phyloP scores from a whole-genome alignment of 352 stramenopile genomes.

The Globisporangium middletonii region DNA sequence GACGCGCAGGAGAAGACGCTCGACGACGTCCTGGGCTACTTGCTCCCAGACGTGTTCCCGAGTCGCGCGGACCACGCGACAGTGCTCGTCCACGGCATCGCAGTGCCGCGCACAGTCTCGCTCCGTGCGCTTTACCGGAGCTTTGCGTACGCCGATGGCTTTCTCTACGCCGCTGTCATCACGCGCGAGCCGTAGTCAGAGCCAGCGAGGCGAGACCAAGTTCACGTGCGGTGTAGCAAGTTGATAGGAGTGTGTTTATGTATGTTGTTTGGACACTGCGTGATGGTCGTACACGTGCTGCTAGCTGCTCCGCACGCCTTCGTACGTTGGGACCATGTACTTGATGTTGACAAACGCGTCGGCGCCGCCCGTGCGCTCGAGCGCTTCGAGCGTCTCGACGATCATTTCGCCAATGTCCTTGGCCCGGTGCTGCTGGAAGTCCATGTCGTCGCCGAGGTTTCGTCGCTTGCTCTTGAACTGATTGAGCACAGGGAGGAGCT shows the following conservation, averaged over 20 bases:
- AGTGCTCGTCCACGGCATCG: constrained; percentile 58
- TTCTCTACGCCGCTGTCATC: constrained; percentile 56
- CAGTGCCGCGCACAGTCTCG: constrained; percentile 36
- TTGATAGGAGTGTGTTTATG: background rate
- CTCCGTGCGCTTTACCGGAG: constrained; percentile 54
- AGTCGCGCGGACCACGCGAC: constrained; percentile 1
- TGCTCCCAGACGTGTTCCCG: constrained; percentile 64
- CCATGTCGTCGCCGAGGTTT: constrained; percentile 89
- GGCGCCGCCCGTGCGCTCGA: constrained; percentile 79
- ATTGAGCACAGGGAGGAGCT: constrained; percentile 88
- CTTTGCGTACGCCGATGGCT: constrained; percentile 73
- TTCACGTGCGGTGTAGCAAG: too few species aligned
- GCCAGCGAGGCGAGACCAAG: too few species aligned
- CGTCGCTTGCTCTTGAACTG: constrained; percentile 86
- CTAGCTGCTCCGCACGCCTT: constrained; percentile 41
- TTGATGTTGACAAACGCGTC: constrained; percentile 95
- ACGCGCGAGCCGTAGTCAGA: constrained; percentile 1
- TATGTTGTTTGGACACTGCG: background rate
- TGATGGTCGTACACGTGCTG: background rate
- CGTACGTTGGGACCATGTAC: constrained; percentile 96
- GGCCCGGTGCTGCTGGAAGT: constrained; percentile 80
- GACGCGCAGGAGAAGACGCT: constrained; percentile 35
- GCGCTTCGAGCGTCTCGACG: constrained; percentile 81
- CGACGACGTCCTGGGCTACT: constrained; percentile 39
- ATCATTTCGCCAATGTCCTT: constrained; percentile 86